Conservation (phyloP, 2,329 filamentous ascomycete species). For the Pseudocercospora macadamiae region DNA sequence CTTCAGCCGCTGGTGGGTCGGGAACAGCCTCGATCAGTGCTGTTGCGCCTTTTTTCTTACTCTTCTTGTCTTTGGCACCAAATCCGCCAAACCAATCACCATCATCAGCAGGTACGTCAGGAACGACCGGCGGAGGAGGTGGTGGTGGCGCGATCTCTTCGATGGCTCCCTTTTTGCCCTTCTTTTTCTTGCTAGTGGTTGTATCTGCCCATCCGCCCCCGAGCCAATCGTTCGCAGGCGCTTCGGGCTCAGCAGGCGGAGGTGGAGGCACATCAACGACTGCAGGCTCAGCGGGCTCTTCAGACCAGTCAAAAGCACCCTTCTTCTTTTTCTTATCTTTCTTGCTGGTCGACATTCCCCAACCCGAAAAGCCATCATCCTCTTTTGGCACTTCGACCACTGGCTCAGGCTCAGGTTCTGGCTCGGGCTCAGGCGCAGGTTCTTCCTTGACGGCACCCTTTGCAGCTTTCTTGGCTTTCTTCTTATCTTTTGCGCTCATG, state of each 20-base stretch:
- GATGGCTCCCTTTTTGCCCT: constrained; percentile 35
- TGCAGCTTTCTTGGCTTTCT: constrained; percentile 54
- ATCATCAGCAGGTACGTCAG: constrained; percentile 43
- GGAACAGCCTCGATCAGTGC: constrained; percentile 23
- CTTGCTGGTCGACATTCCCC: constrained; percentile 32
- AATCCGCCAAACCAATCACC: constrained; percentile 61
- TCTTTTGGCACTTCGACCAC: constrained; percentile 27
- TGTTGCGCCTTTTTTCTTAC: constrained; percentile 37
- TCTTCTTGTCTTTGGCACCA: constrained; percentile 55
- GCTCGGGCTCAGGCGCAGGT: constrained; percentile 24
- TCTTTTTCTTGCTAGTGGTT: constrained; percentile 31
- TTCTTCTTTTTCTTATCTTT: constrained; percentile 48
- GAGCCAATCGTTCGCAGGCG: constrained; percentile 37
- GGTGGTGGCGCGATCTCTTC: constrained; percentile 28
- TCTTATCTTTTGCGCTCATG: constrained; percentile 48
- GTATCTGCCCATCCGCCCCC: constrained; percentile 34
- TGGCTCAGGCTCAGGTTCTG: constrained; percentile 28
- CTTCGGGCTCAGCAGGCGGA: constrained; percentile 36
- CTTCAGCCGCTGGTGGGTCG: constrained; percentile 22
- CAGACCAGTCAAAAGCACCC: constrained; percentile 39
- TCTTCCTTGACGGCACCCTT: constrained; percentile 40
- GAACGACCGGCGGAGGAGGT: constrained; percentile 29
- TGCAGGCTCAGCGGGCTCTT: constrained; percentile 28
- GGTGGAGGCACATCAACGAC: constrained; percentile 27
- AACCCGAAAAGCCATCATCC: constrained; percentile 23